Conservation (phyloP, 345 rosid species). For the Nasturtium officinale region DNA sequence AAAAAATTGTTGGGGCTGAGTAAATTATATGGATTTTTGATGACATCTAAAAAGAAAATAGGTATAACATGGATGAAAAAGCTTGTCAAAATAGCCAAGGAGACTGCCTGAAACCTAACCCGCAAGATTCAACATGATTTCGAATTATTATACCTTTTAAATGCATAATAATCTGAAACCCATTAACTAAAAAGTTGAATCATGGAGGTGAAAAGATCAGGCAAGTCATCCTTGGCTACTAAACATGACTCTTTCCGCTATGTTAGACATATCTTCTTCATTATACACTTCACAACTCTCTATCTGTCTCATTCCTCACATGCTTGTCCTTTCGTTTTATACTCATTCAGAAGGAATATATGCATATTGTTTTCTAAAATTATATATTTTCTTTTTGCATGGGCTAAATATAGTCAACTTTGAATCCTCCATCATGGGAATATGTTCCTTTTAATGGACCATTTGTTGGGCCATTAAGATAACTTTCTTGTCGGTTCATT, state of each 20-base stretch:
- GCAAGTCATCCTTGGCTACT: constrained; percentile 49
- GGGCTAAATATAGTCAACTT: constrained; percentile 38
- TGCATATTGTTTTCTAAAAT: constrained; percentile 22
- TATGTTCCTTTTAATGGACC: constrained; percentile 38
- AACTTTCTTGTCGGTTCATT: constrained; percentile 10
- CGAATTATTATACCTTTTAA: constrained; percentile 10
- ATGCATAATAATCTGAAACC: constrained; percentile 23
- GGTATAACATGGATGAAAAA: constrained; percentile 34
- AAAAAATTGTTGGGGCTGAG: neutral
- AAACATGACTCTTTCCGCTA: constrained; percentile 39
- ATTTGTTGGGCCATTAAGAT: constrained; percentile 4
- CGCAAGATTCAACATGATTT: constrained; percentile 34
- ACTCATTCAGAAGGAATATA: constrained; percentile 36
- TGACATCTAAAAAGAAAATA: neutral
- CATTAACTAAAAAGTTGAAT: constrained; percentile 19
- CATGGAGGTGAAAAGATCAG: constrained; percentile 38
- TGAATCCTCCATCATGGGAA: constrained; percentile 18
- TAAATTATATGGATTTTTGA: neutral
- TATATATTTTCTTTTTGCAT: constrained; percentile 24
- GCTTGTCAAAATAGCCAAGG: constrained; percentile 42
- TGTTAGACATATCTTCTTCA: constrained; percentile 34
- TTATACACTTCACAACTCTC: constrained; percentile 15
- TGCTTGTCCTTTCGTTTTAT: constrained; percentile 33
- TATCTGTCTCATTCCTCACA: constrained; percentile 4
- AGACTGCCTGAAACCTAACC: constrained; percentile 44